Evolutionary conservation across 306 rosid species (phyloP).

Genomic region (Alnus rubra): DNA sequence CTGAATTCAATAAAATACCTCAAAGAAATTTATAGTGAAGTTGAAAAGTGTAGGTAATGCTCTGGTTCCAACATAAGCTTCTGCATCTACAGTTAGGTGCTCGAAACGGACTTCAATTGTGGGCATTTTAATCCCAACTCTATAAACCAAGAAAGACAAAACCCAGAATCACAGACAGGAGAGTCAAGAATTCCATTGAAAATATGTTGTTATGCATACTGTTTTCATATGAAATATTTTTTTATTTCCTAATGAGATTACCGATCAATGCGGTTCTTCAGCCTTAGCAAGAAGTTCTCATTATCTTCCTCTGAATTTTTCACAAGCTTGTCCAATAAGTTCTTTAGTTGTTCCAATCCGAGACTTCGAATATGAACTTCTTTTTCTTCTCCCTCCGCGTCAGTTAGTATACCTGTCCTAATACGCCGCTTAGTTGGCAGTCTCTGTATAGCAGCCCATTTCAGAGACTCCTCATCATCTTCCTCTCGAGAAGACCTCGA

Average conservation of each 20-base stretch:
- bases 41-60: slow-evolving; percentile 71
- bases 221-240: not conserved
- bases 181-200: not conserved
- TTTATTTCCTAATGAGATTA: slow-evolving; percentile 11
- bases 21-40: slow-evolving; percentile 53
- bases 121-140: slow-evolving; percentile 81
- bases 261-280: slow-evolving; percentile 77
- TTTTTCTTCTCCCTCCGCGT: slow-evolving; percentile 50
- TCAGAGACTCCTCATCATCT: slow-evolving; percentile 79
- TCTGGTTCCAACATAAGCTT: slow-evolving; percentile 76
- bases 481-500: slow-evolving; percentile 66
- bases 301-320: slow-evolving; percentile 84
- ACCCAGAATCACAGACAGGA: not conserved
- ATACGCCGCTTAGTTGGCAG: slow-evolving; percentile 82
- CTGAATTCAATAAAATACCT: slow-evolving; percentile 38
- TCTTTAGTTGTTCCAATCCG: slow-evolving; percentile 64
- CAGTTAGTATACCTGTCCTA: slow-evolving; percentile 56
- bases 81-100: slow-evolving; percentile 73
- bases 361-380: slow-evolving; percentile 69
- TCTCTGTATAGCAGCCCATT: slow-evolving; percentile 87
- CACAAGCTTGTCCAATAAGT: slow-evolving; percentile 74
- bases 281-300: slow-evolving; percentile 77
- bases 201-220: too few species aligned
- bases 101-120: slow-evolving; percentile 82
- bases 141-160: slow-evolving; percentile 9